Evolutionary conservation across 2,329 filamentous ascomycete genomes (phyloP).

Genomic region (Catunica adiposa): DNA sequence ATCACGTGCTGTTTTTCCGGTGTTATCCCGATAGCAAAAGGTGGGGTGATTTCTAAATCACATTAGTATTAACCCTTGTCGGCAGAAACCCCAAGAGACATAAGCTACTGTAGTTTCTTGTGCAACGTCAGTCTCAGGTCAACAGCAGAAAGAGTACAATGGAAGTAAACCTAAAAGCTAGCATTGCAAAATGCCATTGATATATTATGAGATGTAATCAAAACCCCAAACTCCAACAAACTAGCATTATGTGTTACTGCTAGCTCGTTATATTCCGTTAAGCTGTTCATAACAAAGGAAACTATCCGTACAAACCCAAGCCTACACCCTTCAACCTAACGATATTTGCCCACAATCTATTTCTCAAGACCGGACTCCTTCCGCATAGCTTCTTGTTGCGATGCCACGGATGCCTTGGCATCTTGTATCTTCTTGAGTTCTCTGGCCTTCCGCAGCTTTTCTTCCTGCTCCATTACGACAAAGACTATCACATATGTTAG

Average conservation of each 20-base stretch:
- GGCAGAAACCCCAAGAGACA: too few relatives aligned
- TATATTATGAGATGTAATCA: not conserved
- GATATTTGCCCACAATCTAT: constrained; percentile 16
- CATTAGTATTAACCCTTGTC: not conserved
- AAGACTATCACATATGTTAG: constrained; percentile 25
- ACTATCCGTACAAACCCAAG: not conserved
- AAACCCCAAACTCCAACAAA: not conserved
- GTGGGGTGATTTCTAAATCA: too few relatives aligned
- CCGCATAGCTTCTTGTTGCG: constrained; percentile 32
- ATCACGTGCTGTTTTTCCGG: constrained; percentile 10
- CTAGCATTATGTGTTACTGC: not conserved
- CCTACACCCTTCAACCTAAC: not conserved
- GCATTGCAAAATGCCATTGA: not conserved
- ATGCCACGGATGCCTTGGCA: constrained; percentile 26
- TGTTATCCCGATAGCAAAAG: not conserved
- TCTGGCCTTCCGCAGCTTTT: constrained; percentile 26
- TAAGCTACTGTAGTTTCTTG: too few relatives aligned
- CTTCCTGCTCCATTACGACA: constrained; percentile 34
- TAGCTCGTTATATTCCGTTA: not conserved
- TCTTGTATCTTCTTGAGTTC: constrained; percentile 22
- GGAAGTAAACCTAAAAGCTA: not conserved
- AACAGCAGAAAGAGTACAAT: not conserved
- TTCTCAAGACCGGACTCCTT: constrained; percentile 30
- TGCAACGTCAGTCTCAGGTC: not conserved
- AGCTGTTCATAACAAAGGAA: not conserved